Evolutionary conservation across 345 rosid genomes (phyloP).

Genomic region (Eucalyptus polyanthemos): DNA sequence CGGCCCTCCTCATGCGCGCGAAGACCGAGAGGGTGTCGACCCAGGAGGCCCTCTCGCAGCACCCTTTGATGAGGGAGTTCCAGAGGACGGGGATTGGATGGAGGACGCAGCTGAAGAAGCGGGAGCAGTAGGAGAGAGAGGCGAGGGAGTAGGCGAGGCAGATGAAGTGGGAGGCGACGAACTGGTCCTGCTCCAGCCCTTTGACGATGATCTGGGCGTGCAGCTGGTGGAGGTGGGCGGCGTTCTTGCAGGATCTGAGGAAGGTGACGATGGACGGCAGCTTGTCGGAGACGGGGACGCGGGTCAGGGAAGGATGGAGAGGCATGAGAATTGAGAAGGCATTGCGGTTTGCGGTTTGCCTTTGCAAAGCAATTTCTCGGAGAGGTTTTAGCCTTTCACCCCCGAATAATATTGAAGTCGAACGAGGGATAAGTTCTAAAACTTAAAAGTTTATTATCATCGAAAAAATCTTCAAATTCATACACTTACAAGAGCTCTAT

Average conservation of each 20-base stretch:
- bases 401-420: no score
- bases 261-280: slow-evolving; percentile 34
- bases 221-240: slow-evolving; percentile 37
- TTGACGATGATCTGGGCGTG: slow-evolving; percentile 55
- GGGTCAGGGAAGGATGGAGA: background rate
- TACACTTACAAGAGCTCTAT: no score
- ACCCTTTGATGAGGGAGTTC: slow-evolving; percentile 40
- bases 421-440: no score
- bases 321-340: slow-evolving; percentile 6
- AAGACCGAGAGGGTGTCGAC: slow-evolving; percentile 25
- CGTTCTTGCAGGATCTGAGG: slow-evolving; percentile 36
- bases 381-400: background rate
- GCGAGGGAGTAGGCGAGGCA: slow-evolving; percentile 11
- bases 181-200: slow-evolving; percentile 72
- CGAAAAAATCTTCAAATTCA: no score
- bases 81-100: slow-evolving; percentile 42
- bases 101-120: slow-evolving; percentile 29
- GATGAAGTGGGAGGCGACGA: slow-evolving; percentile 32
- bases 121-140: slow-evolving; percentile 29
- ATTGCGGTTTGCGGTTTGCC: background rate
- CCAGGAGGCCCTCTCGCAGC: slow-evolving; percentile 14
- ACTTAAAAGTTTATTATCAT: no score
- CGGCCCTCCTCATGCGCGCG: slow-evolving; percentile 33
- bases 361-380: background rate
- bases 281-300: background rate